Base-by-base conservation (phyloP, 2,329 filamentous ascomycete species). In the Aspergillus sp. region DNA sequence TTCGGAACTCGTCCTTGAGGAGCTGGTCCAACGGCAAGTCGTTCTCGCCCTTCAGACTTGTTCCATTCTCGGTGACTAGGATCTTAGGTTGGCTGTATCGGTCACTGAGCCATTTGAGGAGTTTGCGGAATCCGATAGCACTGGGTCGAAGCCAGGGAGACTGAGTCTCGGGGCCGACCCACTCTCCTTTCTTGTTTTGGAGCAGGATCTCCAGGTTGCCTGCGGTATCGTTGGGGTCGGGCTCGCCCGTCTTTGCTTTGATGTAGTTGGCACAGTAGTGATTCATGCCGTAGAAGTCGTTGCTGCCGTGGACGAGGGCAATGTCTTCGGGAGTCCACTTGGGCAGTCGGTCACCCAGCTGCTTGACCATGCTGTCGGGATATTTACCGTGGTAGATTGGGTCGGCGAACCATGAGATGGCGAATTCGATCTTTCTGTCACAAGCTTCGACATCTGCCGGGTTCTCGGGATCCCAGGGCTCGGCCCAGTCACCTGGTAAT, bases 201-300 rank as follows among this genome's bases (percentile, higher is more conserved):
- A 90, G 85, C 46, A 89, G 82, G 2, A 87, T 83, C 68, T 95
- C 90, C 39, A 96, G 78, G 75, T 96, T 90, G 55, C 92, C 92
- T 12, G 86, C 79, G 75, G 86, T 87, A 78, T 96, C 91, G 54
- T 89, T 82, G 4, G 80, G 79, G 1, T 84, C 81, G 0, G 90
- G 78, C 52, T 82, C 78, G 6, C 82, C 84, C 7, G 84, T 82
- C 70, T 86, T 85, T 78, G 93, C 88, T 74, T 87, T 88, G 78
- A 96, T 87, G 78, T 90, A 96, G 82, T 95, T 91, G 71, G 91
- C 89, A 54, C 90, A 93, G 81, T 96, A 96, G 82, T 92, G 90
- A 81, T 96, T 96, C 90, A 94, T 94, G 75, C 91, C 92, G 76
- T 96, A 96, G 78, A 96, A 96, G 80, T 96, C 92, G 75, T 95